phyloP scores from a whole-genome alignment of 1,284 basidiomycete genomes.

The Stygiomarasmius scandens region DNA sequence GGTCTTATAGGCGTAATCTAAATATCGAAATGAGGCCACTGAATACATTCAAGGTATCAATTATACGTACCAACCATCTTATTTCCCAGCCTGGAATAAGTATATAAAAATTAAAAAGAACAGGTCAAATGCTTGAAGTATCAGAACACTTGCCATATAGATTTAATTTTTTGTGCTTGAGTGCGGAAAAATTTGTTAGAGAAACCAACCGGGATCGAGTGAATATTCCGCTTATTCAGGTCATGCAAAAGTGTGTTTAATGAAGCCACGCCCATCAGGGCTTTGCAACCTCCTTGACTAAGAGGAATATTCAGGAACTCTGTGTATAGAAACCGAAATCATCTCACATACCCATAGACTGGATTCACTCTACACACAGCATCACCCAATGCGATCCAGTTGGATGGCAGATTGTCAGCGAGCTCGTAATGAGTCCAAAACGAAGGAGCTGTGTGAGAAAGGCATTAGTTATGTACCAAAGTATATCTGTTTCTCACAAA shows the following conservation, averaged over 20 bases:
- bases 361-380: slow-evolving; percentile 20
- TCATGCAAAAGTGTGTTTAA: slow-evolving; percentile 18
- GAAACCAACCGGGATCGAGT: slow-evolving; percentile 13
- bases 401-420: slow-evolving; percentile 15
- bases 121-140: too few relatives aligned
- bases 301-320: background rate
- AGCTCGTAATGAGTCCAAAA: too few relatives aligned
- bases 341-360: slow-evolving; percentile 19
- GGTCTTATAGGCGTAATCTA: slow-evolving; percentile 18
- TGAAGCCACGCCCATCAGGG: slow-evolving; percentile 18
- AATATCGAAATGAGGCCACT: too few relatives aligned
- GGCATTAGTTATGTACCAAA: too few relatives aligned
- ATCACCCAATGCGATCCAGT: slow-evolving; percentile 23
- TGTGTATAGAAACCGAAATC: background rate
- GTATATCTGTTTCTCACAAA: background rate
- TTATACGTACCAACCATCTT: background rate
- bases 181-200: slow-evolving; percentile 19
- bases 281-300: slow-evolving; percentile 25
- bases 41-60: background rate
- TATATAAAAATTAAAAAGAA: background rate
- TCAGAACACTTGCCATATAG: slow-evolving; percentile 22
- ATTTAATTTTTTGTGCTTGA: slow-evolving; percentile 19
- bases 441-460: too few relatives aligned
- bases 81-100: slow-evolving; percentile 1
- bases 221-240: too few relatives aligned